Conservation (phyloP, 148 eudicot genomes). For the Rhododendron williamsianum region DNA sequence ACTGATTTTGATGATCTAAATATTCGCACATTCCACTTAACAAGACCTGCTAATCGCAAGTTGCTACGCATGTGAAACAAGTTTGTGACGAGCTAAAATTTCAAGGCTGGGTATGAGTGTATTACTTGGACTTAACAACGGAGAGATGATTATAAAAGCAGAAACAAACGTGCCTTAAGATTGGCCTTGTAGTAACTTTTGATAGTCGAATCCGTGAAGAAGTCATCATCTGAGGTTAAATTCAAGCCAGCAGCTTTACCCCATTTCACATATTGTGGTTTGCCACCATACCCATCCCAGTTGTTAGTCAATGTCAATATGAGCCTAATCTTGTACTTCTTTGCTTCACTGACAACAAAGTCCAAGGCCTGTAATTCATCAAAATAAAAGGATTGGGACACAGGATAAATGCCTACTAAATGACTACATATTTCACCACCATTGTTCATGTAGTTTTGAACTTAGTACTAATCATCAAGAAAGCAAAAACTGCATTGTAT, state of each 20-base stretch:
- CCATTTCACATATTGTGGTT: conserved; percentile 88
- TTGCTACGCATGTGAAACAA: neutral
- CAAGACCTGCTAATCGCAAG: neutral
- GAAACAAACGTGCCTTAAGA: conserved; percentile 43
- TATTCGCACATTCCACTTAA: neutral
- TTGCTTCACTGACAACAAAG: conserved; percentile 89
- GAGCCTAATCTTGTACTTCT: conserved; percentile 70
- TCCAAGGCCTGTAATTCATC: conserved; percentile 60
- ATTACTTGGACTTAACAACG: neutral
- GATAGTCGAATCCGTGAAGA: conserved; percentile 58
- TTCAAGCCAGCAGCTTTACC: conserved; percentile 76
- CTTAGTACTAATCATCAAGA: neutral
- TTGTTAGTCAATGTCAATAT: conserved; percentile 76
- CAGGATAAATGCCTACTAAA: neutral
- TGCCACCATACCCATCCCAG: conserved; percentile 89
- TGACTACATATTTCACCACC: neutral
- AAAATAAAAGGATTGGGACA: neutral
- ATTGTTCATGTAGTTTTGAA: neutral
- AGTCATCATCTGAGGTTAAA: conserved; percentile 62
- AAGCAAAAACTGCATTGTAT: neutral
- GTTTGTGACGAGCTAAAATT: neutral
- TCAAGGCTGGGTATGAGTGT: neutral
- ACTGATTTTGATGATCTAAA: neutral
- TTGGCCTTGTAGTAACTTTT: conserved; percentile 68
- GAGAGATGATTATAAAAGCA: conserved; percentile 1